Base-by-base conservation (phyloP, 768 basidiomycete species). In the Boletus reticulatus region DNA sequence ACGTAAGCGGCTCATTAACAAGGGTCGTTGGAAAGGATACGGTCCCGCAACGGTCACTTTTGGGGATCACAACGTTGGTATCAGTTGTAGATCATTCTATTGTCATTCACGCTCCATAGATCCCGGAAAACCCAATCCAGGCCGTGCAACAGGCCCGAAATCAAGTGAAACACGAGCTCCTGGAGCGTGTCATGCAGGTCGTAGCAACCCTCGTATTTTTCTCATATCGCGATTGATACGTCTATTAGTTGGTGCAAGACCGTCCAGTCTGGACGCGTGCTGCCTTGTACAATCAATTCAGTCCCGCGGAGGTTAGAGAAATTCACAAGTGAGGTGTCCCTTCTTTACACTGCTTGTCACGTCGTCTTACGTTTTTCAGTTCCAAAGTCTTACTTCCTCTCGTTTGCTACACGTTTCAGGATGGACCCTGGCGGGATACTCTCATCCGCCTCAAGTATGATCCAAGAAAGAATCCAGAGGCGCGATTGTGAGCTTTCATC, bases 351-450 rank as follows among this genome's bases (percentile, higher is more conserved):
- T 20, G 17, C 20, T 14, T 19, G 10, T 48, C 22, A 27, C 11
- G 9, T 22, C n/a, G 27, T 43, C 65, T 56, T 39, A 65, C 43
- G 6, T 47, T 38, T 20, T 48, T 20, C 55, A 96, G 94, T 57
- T 89, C 90, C 13, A 96, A 95, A 67, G 72, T 84, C 7, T 77
- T 94, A 16, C 80, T 96, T 17, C 88, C 94, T 4, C 72, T 90
- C 6, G 83, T 89, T 4, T 88, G 86, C 52, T 99, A 95, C 65
- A 88, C 90, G 10, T 95, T 98, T 66, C 83, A 87, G 61, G 95
- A 97, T 61, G 97, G 97, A 0, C 94, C 95, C 4, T 98, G 90
- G 87, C 80, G 93, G 39, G 95, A 98, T 62, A 89, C 90, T 14
- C 79, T 94, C 48, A 80, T 98, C 36, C 84, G 84, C 43, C 88